phyloP scores from a whole-genome alignment of 2,329 filamentous ascomycete species.

The Phialophora macrospora region DNA sequence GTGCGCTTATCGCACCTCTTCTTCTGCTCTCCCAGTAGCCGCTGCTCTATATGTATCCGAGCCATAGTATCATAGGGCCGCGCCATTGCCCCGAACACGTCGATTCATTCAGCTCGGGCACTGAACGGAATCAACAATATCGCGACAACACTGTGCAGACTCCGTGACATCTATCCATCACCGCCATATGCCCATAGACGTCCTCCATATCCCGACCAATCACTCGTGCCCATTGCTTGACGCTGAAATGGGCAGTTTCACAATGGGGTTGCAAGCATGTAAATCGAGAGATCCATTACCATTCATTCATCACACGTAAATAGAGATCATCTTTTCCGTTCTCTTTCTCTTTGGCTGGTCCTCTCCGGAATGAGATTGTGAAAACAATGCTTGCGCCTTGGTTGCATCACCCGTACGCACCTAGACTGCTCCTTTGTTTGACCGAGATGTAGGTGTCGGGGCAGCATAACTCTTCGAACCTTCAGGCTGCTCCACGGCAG shows the following conservation, averaged over 20 bases:
- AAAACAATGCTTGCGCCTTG: background rate
- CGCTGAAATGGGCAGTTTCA: slow-evolving; percentile 1
- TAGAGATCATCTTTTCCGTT: slow-evolving; percentile 8
- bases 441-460: background rate
- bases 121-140: background rate
- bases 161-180: slow-evolving; percentile 6
- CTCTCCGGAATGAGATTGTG: background rate
- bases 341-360: slow-evolving; percentile 3
- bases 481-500: background rate
- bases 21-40: background rate
- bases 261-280: slow-evolving; percentile 12
- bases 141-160: slow-evolving; percentile 3
- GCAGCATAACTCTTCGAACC: background rate
- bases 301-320: slow-evolving; percentile 28
- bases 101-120: background rate
- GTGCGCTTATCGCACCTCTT: background rate
- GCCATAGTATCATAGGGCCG: background rate
- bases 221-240: background rate
- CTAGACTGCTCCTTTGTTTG: background rate
- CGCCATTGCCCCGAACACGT: background rate
- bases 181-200: background rate
- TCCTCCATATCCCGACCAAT: slow-evolving; percentile 5
- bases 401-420: background rate
- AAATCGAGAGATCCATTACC: slow-evolving; percentile 24
- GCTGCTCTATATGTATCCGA: background rate